Evolutionary conservation across 306 rosid species (phyloP), one percentile per base, ranked within the genome.

Genomic region (Astragalus glycyphyllos): DNA sequence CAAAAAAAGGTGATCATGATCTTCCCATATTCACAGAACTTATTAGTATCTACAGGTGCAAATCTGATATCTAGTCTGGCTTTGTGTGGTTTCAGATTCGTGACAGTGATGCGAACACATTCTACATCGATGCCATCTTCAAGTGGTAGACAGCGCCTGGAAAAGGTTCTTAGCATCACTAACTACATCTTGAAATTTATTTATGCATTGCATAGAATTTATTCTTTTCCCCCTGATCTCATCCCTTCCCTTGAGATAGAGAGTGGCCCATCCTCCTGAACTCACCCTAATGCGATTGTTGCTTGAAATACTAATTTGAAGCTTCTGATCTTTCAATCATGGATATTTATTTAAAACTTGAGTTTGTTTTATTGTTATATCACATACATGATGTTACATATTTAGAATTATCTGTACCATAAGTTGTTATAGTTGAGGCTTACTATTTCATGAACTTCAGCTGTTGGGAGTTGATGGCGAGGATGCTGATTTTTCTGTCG

Each of bases 61-160:
- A 67, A 58, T 55, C 63, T 86, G 37, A 68, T 60, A 5, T 29
- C 32, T 48, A 35, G 38, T 66, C 75, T 59, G 71, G 58, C 55
- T 79, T 63, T 54, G 50, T 54, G 50, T 75, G 66, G 61, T 59
- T 73, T 72, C 87, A 94, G 98, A 76, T 90, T 90, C 77, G 97
- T 90, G 53, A 94, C 96, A 1, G 85, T 94, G 48, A 67, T 74
- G 85, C 84, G 82, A 53, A 86, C 97, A 1, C 89, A 74, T 45
- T 75, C 81, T 53, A 94, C 98, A 6, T 77, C 90, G 74, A 80
- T 90, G 88, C 97, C 98, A 65, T 89, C 97, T 37, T 55, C 92
- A 44, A 84, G 67, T 77, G 92, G 88, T 58, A 89, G 86, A 87
- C 67, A 83, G 75, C 89, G 91, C 63, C 79, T 89, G 59, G 86